Evolutionary conservation across 306 rosid genomes (phyloP), one percentile per base, ranked within the genome.

Genomic region (Fragaria iinumae): DNA sequence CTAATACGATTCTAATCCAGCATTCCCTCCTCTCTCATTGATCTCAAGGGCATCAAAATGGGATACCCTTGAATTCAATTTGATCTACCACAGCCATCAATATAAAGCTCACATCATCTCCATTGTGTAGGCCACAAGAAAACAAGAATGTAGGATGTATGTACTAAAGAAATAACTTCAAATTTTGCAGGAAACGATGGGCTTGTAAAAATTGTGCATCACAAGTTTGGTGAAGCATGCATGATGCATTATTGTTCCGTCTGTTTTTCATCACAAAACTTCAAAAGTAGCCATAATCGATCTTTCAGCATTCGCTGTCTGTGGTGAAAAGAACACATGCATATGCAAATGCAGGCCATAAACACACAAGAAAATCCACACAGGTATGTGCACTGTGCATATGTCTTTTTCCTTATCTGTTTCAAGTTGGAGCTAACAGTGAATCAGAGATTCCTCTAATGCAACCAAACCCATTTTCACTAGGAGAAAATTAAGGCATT

Each of bases 91-190:
- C 77, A 66, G 81, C 81, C 25, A 57, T 81, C 69, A 71, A 62
- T 59, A 74, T 20, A 7, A 6, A 38, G 70, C 70, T 64, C 69
- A 34, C 44, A 64, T 64, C 69, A 14, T 32, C 44, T 18, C 25
- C 71, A 71, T 52, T 50, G 76, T 57, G 74, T 72, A 70, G 76
- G 78, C 52, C 77, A 36, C 76, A 74, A 84, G 55, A 76, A 48
- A 75, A 86, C 86, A 82, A 84, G 81, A 41, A 17, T 66, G 69
- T 29, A 25, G 76, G 76, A 76, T 73, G 76, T 55, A 80, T 75
- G 69, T 39, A 65, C 38, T 32, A 20, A 16, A 11, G 43, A 38
- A 41, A 47, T 62, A 36, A 73, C 39, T 23, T 65, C n/a, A 6
- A 65, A 71, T 8, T 6, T 7, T 43, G 45, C 45, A 8, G 1